These are phyloP conservation scores for Epichloe baconii DNA, from an alignment of 2,329 filamentous ascomycete genomes.

Conservation along the genomic window DNA sequence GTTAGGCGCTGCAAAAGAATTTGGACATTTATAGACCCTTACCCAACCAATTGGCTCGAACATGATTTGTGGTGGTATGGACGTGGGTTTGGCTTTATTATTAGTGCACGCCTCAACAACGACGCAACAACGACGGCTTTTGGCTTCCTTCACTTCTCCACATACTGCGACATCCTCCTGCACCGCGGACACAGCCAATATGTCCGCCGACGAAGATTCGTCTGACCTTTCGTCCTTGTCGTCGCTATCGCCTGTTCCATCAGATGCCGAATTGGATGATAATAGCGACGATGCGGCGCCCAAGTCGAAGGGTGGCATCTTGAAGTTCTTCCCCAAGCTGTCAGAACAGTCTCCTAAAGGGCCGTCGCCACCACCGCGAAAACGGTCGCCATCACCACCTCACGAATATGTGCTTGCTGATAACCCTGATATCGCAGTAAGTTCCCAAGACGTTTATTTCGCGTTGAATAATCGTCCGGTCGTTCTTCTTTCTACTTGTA, in stretches of 20 bases:
- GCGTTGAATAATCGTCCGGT: not conserved
- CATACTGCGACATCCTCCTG: conserved; percentile 15
- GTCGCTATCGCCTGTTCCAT: conserved; percentile 31
- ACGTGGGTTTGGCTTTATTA: conserved; percentile 11
- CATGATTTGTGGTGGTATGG: conserved; percentile 19
- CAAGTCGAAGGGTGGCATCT: conserved; percentile 45
- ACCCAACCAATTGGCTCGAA: conserved; percentile 18
- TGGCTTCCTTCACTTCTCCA: conserved; percentile 16
- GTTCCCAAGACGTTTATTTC: conserved; percentile 28
- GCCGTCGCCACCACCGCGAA: conserved; percentile 54
- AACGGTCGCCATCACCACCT: conserved; percentile 74
- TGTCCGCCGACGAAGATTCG: conserved; percentile 48
- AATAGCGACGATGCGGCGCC: conserved; percentile 19
- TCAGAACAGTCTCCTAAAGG: conserved; percentile 40
- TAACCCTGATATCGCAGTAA: conserved; percentile 81
- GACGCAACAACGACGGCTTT: conserved; percentile 14
- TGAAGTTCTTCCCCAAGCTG: conserved; percentile 54
- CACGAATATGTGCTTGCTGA: conserved; percentile 86
- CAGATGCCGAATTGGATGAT: conserved; percentile 38
- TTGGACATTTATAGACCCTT: conserved; percentile 9
- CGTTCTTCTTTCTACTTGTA: not conserved
- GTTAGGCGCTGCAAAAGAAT: conserved; percentile 9
- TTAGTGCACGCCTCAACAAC: conserved; percentile 17
- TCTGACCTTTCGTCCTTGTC: conserved; percentile 50
- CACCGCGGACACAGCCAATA: conserved; percentile 21